Evolutionary conservation across 2,329 filamentous ascomycete species (phyloP), one percentile per base, ranked within the genome.

Genomic region (Xylaria sp.): DNA sequence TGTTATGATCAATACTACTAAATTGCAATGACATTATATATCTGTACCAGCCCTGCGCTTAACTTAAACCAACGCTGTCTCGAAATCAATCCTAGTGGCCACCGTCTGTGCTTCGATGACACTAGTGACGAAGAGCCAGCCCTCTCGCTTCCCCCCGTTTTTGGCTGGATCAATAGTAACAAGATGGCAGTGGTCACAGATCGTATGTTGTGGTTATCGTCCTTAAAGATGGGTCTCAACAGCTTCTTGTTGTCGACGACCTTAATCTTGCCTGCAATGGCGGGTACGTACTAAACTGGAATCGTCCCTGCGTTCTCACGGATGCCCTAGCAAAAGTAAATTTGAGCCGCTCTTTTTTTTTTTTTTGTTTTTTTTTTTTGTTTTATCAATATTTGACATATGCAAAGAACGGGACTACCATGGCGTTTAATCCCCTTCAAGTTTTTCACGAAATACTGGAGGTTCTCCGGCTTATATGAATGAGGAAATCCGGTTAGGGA

Each of bases 61-160:
- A 10, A n/a, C 23, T 33, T 68, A 73, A 10, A 23, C 67, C 18
- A 74, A 20, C 15, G 51, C 60, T 15, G 60, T 67, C 63, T 70
- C 73, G 18, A 90, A 75, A 71, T 88, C 82, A 39, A 90, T 82
- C 75, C 85, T 85, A 23, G 86, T 81, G 12, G 86, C 86, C 69
- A 89, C 74, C 41, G 85, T 79, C 65, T 77, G 82, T 39, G 80
- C 78, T 2, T 86, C 84, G 68, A 86, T 68, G 64, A 88, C 87
- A 0, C 89, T 88, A 0, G 87, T 87, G 1, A 86, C 83, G 75
- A 88, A 90, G 18, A 90, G 74, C 86, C 86, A 89, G 0, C 83
- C 88, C 68, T 83, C 82, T 20, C 84, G 82, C 72, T 82, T 80
- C 0, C 83, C 82, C 0, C 71, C 78, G 57, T 84, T 82, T 13